phyloP scores from a whole-genome alignment of 2,329 filamentous ascomycete genomes.

The Trichoderma pleuroti region DNA sequence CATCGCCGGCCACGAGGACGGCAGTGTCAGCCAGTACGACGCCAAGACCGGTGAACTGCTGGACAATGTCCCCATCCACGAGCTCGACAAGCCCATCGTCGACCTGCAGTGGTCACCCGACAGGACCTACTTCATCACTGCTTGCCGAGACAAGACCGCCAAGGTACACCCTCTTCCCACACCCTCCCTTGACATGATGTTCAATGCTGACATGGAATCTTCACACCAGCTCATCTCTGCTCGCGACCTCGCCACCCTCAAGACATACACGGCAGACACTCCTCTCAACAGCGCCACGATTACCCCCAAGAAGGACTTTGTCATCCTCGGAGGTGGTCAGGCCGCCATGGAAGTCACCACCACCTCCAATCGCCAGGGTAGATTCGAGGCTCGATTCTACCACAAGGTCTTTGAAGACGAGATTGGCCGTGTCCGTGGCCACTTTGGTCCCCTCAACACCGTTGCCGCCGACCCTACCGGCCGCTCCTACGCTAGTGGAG shows the following conservation, averaged over 20 bases:
- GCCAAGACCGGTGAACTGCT: constrained; percentile 84
- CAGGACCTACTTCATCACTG: constrained; percentile 96
- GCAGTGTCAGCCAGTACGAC: constrained; percentile 86
- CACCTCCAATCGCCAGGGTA: constrained; percentile 89
- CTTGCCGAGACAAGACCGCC: constrained; percentile 95
- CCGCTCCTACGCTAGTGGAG: constrained; percentile 88
- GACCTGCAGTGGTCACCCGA: constrained; percentile 94
- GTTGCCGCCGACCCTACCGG: constrained; percentile 90
- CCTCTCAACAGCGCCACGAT: constrained; percentile 95
- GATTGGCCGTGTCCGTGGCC: constrained; percentile 92
- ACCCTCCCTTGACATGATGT: not conserved
- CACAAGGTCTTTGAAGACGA: constrained; percentile 99
- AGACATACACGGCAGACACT: constrained; percentile 88
- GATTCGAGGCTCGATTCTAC: constrained; percentile 99
- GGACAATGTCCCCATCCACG: constrained; percentile 79
- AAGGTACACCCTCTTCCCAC: constrained; percentile 56
- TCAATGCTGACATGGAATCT: not conserved
- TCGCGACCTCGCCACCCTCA: constrained; percentile 83
- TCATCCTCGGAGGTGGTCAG: constrained; percentile 96
- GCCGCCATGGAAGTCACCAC: constrained; percentile 98
- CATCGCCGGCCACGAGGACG: constrained; percentile 95
- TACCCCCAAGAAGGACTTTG: constrained; percentile 93
- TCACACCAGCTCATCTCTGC: constrained; percentile 67
- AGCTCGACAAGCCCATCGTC: constrained; percentile 76
- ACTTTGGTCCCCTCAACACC: constrained; percentile 96